A percentile compares a stretch with the other conserved stretches of the same genome.
Evolutionary conservation across 2,329 filamentous ascomycete genomes (phyloP).

Genomic region (Arthroderma uncinatum): DNA sequence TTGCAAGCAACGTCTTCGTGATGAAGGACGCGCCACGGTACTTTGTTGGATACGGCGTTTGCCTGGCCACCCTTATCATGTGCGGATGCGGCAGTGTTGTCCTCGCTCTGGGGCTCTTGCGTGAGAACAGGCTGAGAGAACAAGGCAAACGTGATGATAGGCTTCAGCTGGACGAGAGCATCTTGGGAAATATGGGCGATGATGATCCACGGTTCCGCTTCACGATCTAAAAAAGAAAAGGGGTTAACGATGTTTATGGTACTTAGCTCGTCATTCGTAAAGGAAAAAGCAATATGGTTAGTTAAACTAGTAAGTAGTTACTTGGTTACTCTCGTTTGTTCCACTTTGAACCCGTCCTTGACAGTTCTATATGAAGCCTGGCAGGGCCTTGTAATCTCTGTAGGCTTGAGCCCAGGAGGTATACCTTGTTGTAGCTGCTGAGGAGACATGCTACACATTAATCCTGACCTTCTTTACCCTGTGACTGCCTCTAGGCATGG

Average conservation of each 20-base stretch:
- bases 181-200: conserved; percentile 26
- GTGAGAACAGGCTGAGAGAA: conserved; percentile 24
- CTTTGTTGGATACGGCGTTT: not conserved
- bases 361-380: not conserved
- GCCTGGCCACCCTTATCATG: conserved; percentile 22
- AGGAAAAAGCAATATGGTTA: too few species aligned
- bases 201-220: conserved; percentile 27
- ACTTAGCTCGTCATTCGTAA: not conserved
- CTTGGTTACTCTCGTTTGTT: not conserved
- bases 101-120: conserved; percentile 19
- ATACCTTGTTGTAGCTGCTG: not conserved
- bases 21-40: not conserved
- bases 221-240: conserved; percentile 17
- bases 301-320: too few species aligned
- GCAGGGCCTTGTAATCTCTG: not conserved
- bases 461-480: not conserved
- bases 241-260: not conserved
- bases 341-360: not conserved
- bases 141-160: conserved; percentile 20
- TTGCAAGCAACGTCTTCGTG: conserved; percentile 10
- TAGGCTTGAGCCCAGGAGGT: not conserved
- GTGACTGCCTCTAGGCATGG: not conserved
- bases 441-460: not conserved
- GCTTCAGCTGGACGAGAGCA: conserved; percentile 17
- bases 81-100: conserved; percentile 20